Evolutionary conservation across 805 yeast genomes (phyloP), one percentile per base, ranked within the genome.

Genomic region (Monosporozyma yasuniensis): DNA sequence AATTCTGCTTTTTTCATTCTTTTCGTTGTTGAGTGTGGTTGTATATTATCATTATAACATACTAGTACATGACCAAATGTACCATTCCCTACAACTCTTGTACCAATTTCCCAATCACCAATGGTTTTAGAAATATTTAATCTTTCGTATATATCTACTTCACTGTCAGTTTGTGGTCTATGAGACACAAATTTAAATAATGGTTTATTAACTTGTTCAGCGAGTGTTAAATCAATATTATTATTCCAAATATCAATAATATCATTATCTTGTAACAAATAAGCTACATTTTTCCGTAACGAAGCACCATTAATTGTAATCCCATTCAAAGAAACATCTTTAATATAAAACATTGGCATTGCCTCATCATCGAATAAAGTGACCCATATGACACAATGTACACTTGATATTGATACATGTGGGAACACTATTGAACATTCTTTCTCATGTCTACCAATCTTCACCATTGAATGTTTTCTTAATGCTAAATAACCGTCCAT

Each of bases 1-100:
- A 64, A 79, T 32, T 34, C 25, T n/a, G n/a, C n/a, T n/a, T n/a
- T n/a, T n/a, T n/a, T 21, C 12, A 7, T 65, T 4, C 51, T 51
- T 10, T 58, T 66, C 66, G n/a, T 8, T 12, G 35, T 32, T 32
- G 35, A 32, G 18, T 12, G 16, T 16, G 21, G 5, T n/a, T n/a
- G n/a, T 5, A 35, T 37, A 1, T 25, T 27, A 10, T 43, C 39
- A 23, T 51, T 51, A 23, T 54, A 46, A 30, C 56, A 53, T 16
- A 57, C 56, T 37, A 64, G 46, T 9, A 79, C 83, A 48, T 72
- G 71, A 1, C 86, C 85, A 69, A 78, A 80, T 0, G 83, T 75
- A 1, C 85, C 85, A 47, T 67, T 65, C 0, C 84, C 84, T 27
- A 80, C 59, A 3, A 74, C 55, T 27, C 67, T 66, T 3, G 73